Conservation (phyloP, 2,329 filamentous ascomycete genomes). For the Fusarium guadeloupense region DNA sequence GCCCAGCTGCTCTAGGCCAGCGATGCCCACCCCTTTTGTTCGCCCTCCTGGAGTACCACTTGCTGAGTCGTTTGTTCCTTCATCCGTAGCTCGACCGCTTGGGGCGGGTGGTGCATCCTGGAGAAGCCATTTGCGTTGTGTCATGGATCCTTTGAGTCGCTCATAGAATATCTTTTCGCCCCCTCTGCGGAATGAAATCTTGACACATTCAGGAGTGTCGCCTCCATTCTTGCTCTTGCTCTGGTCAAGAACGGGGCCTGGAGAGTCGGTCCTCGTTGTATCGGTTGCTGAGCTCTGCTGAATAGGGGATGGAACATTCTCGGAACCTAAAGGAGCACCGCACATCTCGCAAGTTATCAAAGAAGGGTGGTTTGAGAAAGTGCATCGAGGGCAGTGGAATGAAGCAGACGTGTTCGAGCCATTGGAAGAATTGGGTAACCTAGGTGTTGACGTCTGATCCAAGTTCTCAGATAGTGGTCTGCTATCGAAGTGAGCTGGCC, state of each 20-base stretch:
- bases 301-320: constrained; percentile 51
- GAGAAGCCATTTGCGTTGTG: constrained; percentile 95
- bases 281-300: constrained; percentile 50
- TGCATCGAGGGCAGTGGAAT: constrained; percentile 84
- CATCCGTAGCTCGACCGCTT: constrained; percentile 54
- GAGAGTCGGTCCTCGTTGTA: constrained; percentile 72
- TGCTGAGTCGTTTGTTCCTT: constrained; percentile 45
- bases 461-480: constrained; percentile 16
- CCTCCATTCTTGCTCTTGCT: constrained; percentile 46
- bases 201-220: constrained; percentile 79
- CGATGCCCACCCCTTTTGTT: constrained; percentile 82
- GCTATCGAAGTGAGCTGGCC: constrained; percentile 35
- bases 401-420: constrained; percentile 45
- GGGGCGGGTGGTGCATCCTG: constrained; percentile 90
- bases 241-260: constrained; percentile 72
- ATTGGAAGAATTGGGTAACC: constrained; percentile 1
- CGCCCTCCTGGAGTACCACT: constrained; percentile 44
- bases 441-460: constrained; percentile 1
- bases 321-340: constrained; percentile 75
- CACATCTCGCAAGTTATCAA: constrained; percentile 90
- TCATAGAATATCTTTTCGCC: constrained; percentile 93
- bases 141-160: constrained; percentile 84
- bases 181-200: constrained; percentile 88
- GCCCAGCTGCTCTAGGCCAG: constrained; percentile 87
- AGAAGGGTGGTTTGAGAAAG: constrained; percentile 92